A percentile compares a stretch with the other conserved stretches of the same genome.
Evolutionary conservation across 495 filamentous ascomycete species (phyloP).

Genomic region (Talaromyces adpressus): DNA sequence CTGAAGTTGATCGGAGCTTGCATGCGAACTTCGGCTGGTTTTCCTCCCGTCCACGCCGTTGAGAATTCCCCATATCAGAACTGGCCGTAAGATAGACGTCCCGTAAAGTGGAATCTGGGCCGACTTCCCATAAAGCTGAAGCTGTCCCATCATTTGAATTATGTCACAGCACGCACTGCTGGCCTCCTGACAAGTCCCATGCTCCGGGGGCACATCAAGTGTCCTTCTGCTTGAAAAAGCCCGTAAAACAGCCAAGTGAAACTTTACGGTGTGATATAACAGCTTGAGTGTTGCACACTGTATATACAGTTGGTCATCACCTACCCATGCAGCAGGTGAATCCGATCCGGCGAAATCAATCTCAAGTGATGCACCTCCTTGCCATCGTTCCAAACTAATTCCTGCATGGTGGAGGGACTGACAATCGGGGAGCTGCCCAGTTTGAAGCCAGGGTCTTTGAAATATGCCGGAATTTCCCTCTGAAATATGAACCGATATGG

Average conservation of each 20-base stretch:
- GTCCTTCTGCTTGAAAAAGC: neutral
- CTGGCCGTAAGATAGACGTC: too few relatives aligned
- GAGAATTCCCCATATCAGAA: too few relatives aligned
- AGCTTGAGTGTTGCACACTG: neutral
- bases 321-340: slow-evolving; percentile 4
- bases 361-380: neutral
- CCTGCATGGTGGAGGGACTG: neutral
- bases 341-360: neutral
- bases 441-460: neutral
- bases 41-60: too few relatives aligned
- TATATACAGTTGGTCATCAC: slow-evolving; percentile 1
- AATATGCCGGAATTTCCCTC: neutral
- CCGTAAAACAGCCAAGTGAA: neutral
- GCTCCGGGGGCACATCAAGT: neutral
- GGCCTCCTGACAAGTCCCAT: neutral
- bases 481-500: slow-evolving; percentile 1
- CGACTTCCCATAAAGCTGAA: too few relatives aligned
- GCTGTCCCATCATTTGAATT: too few relatives aligned
- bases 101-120: too few relatives aligned
- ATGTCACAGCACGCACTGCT: neutral
- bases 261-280: neutral
- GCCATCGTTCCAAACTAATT: neutral
- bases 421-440: neutral
- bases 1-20: too few relatives aligned
- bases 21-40: too few relatives aligned